phyloP scores from a whole-genome alignment of 2,329 filamentous ascomycete genomes.

The Pseudogymnoascus sp. region DNA sequence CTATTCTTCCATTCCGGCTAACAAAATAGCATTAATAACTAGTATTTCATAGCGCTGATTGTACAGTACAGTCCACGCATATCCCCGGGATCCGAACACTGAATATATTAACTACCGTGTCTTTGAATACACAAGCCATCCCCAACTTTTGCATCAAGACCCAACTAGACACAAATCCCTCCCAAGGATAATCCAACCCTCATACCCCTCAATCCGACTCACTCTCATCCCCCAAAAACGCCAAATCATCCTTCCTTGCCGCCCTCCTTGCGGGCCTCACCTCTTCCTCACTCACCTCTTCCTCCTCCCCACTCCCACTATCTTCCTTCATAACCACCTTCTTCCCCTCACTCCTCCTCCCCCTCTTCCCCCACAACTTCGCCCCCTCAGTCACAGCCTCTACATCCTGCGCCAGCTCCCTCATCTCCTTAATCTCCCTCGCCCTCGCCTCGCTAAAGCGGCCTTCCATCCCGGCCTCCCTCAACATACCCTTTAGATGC shows the following conservation, averaged over 20 bases:
- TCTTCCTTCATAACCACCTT: constrained; percentile 31
- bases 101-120: background rate
- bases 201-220: constrained; percentile 36
- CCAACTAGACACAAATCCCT: background rate
- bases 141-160: background rate
- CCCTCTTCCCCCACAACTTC: constrained; percentile 59
- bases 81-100: background rate
- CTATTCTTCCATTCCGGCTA: background rate
- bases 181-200: background rate
- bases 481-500: constrained; percentile 71
- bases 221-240: constrained; percentile 62
- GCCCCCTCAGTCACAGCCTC: constrained; percentile 79
- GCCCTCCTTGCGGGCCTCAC: constrained; percentile 25
- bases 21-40: background rate
- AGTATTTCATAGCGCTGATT: background rate
- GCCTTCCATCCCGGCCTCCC: constrained; percentile 78
- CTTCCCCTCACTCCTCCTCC: constrained; percentile 21
- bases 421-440: constrained; percentile 73
- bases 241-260: constrained; percentile 38
- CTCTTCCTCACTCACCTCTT: constrained; percentile 14
- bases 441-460: constrained; percentile 81
- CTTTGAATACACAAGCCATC: background rate
- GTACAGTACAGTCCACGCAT: background rate
- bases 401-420: constrained; percentile 77
- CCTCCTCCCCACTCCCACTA: constrained; percentile 24